A percentile compares a stretch with the other conserved stretches of the same genome.
phyloP scores from a whole-genome alignment of 192 early-diverging fungal genomes.

The Umbelopsis isabellina region DNA sequence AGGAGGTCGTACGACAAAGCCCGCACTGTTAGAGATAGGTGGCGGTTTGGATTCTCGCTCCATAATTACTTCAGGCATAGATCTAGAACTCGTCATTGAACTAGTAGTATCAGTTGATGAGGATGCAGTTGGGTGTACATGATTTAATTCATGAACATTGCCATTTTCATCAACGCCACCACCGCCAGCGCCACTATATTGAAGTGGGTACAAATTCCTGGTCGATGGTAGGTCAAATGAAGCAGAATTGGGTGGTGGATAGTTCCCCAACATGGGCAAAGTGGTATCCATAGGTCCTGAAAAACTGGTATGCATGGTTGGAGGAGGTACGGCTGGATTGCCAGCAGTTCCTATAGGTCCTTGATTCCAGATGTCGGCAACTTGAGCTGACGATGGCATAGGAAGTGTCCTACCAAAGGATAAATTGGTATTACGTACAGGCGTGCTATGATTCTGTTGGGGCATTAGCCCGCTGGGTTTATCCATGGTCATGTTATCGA shows the following conservation, averaged over 20 bases:
- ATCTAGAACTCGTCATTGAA: constrained; percentile 18
- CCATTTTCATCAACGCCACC: constrained; percentile 13
- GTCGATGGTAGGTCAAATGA: constrained; percentile 7
- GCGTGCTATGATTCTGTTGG: constrained; percentile 16
- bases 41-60: constrained; percentile 4
- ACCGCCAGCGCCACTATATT: background rate
- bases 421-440: constrained; percentile 19
- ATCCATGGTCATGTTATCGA: constrained; percentile 11
- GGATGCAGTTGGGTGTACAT: background rate
- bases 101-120: constrained; percentile 10
- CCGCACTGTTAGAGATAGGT: constrained; percentile 6
- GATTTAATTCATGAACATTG: background rate
- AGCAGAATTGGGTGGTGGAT: background rate
- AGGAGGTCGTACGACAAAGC: constrained; percentile 14
- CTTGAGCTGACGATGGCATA: constrained; percentile 10
- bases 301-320: constrained; percentile 17
- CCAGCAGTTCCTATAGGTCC: constrained; percentile 1
- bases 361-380: constrained; percentile 9
- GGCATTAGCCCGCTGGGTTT: background rate
- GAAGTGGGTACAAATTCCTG: constrained; percentile 11
- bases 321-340: background rate
- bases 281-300: constrained; percentile 18
- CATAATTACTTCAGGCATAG: background rate
- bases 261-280: constrained; percentile 10
- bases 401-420: constrained; percentile 12